phyloP scores from a whole-genome alignment of 2,329 filamentous ascomycete species.

The Coleophoma crateriformis region DNA sequence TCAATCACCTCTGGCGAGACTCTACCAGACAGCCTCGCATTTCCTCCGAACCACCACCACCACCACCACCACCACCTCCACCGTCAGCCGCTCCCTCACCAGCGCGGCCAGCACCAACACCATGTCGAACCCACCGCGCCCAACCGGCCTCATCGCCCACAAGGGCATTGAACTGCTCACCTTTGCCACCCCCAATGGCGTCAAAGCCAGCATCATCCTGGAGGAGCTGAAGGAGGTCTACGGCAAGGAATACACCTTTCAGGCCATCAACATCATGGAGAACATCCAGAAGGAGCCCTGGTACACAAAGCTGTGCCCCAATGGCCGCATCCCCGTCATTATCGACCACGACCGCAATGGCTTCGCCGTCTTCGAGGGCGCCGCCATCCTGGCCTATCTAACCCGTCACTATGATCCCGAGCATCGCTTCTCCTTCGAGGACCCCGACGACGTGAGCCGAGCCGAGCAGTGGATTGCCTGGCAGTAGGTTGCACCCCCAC shows the following conservation, averaged over 20 bases:
- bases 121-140: conserved; percentile 22
- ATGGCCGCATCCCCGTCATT: conserved; percentile 61
- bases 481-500: conserved; percentile 39
- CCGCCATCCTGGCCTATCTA: conserved; percentile 69
- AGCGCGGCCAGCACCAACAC: conserved; percentile 2
- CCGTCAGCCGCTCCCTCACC: neutral
- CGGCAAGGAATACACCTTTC: conserved; percentile 52
- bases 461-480: conserved; percentile 60
- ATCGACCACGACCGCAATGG: conserved; percentile 58
- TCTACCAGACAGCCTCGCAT: conserved; percentile 18
- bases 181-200: conserved; percentile 47
- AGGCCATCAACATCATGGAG: conserved; percentile 52
- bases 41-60: conserved; percentile 4
- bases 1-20: conserved; percentile 14
- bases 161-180: conserved; percentile 62
- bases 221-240: conserved; percentile 65
- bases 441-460: conserved; percentile 35
- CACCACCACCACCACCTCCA: neutral
- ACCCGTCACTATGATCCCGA: conserved; percentile 67
- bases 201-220: conserved; percentile 55
- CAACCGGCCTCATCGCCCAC: conserved; percentile 53
- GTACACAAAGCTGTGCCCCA: conserved; percentile 58
- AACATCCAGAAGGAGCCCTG: conserved; percentile 64
- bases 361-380: conserved; percentile 67
- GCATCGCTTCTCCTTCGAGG: conserved; percentile 58